Evolutionary conservation across 2,329 filamentous ascomycete species (phyloP), one percentile per base, ranked within the genome.

Genomic region (Beauveria scarabaeidicola): DNA sequence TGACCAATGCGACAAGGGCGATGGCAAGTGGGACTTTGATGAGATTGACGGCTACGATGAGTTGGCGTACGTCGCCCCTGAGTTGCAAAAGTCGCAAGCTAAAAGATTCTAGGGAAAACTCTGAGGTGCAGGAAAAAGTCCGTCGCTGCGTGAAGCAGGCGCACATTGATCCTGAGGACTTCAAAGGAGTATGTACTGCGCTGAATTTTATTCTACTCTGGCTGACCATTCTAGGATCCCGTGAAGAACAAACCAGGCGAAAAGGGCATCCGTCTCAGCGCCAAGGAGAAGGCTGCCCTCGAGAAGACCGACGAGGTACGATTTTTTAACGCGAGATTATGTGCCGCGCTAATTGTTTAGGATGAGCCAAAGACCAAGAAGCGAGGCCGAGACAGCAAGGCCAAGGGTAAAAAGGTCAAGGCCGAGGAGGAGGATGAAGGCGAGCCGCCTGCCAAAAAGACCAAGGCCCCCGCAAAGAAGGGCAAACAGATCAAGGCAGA

Each of bases 151-250:
- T 97, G 25, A 79, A 81, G 61, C 81, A 92, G 69, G 91, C 90
- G 25, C 89, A 94, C 67, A 87, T 97, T 66, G 87, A 89, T 65
- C 81, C 90, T 46, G 87, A 90, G 55, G 93, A 97, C 66, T 97
- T 91, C 85, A 93, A 88, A 38, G 91, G 91, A 13, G 91, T 96
- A 81, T 75, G 78, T 36, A 25, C 15, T 19, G 32, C 11, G 21
- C 4, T 32, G 25, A 36, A 40, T 32, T 27, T 25, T 23, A 32
- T 25, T 46, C 2, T 59, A 54, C 27, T 44, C 2, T 59, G 53
- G 59, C 38, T 59, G 27, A 62, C 60, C 27, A 40, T 54, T 54
- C 5, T 65, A 94, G 89, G 90, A 95, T 64, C 77, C 83, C 3
- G 87, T 89, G 68, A 82, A 84, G 74, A 95, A 94, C 69, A 78